Conservation (phyloP, 129 eudicot genomes). For the Rutidosis leptorrhynchoides region DNA sequence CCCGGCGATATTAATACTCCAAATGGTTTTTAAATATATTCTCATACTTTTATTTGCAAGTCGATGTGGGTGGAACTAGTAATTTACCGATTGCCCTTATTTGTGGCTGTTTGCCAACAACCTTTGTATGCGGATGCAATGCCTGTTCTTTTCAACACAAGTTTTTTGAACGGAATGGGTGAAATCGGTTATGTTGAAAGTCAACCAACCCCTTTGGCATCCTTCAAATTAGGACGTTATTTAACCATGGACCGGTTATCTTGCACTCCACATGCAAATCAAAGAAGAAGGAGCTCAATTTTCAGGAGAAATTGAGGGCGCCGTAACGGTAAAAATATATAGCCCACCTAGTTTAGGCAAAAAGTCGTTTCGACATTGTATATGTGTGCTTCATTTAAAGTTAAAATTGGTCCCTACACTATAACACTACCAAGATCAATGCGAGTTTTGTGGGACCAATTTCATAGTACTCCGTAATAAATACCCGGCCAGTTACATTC, state of each 20-base stretch:
- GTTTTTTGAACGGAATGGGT: constrained; percentile 90
- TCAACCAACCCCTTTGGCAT: constrained; percentile 68
- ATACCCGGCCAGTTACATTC: constrained; percentile 93
- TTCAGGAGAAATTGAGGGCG: constrained; percentile 78
- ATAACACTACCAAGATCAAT: constrained; percentile 73
- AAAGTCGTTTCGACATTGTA: constrained; percentile 47
- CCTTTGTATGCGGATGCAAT: constrained; percentile 94
- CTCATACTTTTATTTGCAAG: too few species aligned
- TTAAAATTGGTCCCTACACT: constrained; percentile 85
- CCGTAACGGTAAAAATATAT: constrained; percentile 59
- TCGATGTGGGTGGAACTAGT: too few species aligned
- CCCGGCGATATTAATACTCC: too few species aligned
- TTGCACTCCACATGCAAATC: constrained; percentile 91
- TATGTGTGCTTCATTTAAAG: constrained; percentile 70
- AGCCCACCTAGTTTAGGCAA: constrained; percentile 84
- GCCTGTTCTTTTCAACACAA: constrained; percentile 91
- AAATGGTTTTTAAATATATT: too few species aligned
- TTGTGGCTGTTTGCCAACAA: constrained; percentile 94
- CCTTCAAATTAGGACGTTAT: constrained; percentile 77
- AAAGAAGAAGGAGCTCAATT: constrained; percentile 93
- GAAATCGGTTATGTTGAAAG: constrained; percentile 71
- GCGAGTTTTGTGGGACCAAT: constrained; percentile 89
- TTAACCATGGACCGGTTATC: constrained; percentile 99
- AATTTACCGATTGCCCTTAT: constrained; percentile 81
- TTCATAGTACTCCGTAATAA: constrained; percentile 90